A percentile compares a stretch with the other conserved stretches of the same genome.
Evolutionary conservation across 1,284 basidiomycete genomes (phyloP).

Genomic region (Mycocalia duriaeana): DNA sequence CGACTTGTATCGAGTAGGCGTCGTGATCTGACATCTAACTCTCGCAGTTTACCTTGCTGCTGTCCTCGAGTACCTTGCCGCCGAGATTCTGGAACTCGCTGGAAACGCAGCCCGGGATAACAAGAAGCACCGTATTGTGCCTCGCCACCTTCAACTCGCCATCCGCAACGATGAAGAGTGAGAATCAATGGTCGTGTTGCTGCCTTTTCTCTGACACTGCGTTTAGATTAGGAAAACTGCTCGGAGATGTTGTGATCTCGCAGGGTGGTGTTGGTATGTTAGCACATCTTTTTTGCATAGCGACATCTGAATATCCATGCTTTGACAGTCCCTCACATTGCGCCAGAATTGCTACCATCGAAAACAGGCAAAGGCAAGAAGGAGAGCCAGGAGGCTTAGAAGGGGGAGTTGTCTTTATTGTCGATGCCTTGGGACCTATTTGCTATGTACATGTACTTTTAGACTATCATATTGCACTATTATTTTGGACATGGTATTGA

Average conservation of each 20-base stretch:
- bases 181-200: slow-evolving; percentile 14
- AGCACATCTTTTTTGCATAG: neutral
- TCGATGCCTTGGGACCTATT: too few relatives aligned
- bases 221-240: slow-evolving; percentile 55
- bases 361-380: slow-evolving; percentile 31
- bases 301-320: neutral
- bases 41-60: slow-evolving; percentile 77
- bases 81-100: slow-evolving; percentile 85
- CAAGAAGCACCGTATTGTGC: slow-evolving; percentile 86
- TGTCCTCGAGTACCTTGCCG: slow-evolving; percentile 79
- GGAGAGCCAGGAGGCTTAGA: slow-evolving; percentile 12
- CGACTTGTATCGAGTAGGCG: neutral
- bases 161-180: slow-evolving; percentile 84
- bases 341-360: slow-evolving; percentile 28
- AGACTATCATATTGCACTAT: too few relatives aligned
- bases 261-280: slow-evolving; percentile 71
- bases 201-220: neutral
- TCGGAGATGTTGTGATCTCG: slow-evolving; percentile 80
- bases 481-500: too few relatives aligned
- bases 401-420: too few relatives aligned
- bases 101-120: slow-evolving; percentile 79
- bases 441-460: too few relatives aligned
- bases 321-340: slow-evolving; percentile 17
- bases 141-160: slow-evolving; percentile 83
- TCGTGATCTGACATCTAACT: slow-evolving; percentile 1